Conservation (phyloP, 768 basidiomycete genomes). For the Lentinula lateritia region DNA sequence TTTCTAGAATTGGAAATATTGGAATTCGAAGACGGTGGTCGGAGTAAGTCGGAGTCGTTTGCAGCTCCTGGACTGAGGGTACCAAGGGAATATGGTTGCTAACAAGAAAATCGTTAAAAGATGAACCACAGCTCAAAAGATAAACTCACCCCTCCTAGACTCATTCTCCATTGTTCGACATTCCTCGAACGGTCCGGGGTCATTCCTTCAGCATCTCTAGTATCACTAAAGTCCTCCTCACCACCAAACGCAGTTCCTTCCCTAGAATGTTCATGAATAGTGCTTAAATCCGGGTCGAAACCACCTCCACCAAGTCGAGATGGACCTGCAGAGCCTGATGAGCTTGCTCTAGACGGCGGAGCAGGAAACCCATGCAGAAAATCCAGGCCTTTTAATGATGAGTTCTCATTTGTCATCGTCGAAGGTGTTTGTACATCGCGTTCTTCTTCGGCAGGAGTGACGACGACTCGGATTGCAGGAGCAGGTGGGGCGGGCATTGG, state of each 20-base stretch:
- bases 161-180: constrained; percentile 5
- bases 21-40: constrained; percentile 1
- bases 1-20: neutral
- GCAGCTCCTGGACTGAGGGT: too few species aligned
- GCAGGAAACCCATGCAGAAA: neutral
- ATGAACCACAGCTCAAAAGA: too few species aligned
- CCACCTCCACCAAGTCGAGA: neutral
- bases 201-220: neutral
- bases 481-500: constrained; percentile 5
- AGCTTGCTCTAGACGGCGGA: neutral
- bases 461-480: neutral
- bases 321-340: neutral
- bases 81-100: neutral
- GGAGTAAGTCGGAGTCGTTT: neutral
- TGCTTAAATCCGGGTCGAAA: constrained; percentile 3
- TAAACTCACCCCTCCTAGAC: neutral
- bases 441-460: neutral
- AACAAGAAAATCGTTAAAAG: neutral
- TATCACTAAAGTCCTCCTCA: neutral
- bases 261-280: constrained; percentile 7
- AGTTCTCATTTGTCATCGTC: constrained; percentile 1
- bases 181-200: neutral
- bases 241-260: constrained; percentile 1
- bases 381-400: neutral
- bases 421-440: constrained; percentile 4